Evolutionary conservation across 495 filamentous ascomycete genomes (phyloP).

Genomic region (Penicillium parvum): DNA sequence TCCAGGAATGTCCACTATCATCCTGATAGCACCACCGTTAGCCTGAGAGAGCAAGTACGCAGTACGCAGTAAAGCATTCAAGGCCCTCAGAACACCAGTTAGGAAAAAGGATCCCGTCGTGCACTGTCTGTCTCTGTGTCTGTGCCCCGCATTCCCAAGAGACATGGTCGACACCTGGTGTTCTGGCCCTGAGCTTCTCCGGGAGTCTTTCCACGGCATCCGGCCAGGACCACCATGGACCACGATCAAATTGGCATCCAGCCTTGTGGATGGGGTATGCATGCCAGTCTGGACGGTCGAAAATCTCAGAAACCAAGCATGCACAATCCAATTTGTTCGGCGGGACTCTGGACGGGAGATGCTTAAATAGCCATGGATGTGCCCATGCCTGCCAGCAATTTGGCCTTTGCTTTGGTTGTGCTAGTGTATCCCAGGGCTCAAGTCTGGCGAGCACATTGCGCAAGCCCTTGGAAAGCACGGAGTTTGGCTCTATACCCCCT

Average conservation of each 20-base stretch:
- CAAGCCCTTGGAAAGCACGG: background rate
- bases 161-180: background rate
- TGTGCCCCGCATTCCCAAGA: background rate
- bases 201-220: background rate
- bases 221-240: background rate
- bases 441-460: slow-evolving; percentile 5
- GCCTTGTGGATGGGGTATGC: background rate
- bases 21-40: too few species aligned
- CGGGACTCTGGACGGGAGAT: slow-evolving; percentile 1
- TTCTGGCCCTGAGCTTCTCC: too few species aligned
- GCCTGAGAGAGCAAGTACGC: too few species aligned
- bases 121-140: too few species aligned
- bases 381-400: background rate
- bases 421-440: slow-evolving; percentile 1
- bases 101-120: too few species aligned
- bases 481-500: background rate
- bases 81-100: too few species aligned
- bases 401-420: slow-evolving; percentile 6
- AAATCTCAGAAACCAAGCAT: background rate
- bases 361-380: slow-evolving; percentile 3
- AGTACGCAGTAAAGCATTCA: too few species aligned
- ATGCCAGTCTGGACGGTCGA: background rate
- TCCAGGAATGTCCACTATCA: slow-evolving; percentile 1
- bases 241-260: background rate
- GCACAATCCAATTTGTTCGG: slow-evolving; percentile 6